Conservation (phyloP, 1,139 yeast genomes). For the Hansenula sp. region DNA sequence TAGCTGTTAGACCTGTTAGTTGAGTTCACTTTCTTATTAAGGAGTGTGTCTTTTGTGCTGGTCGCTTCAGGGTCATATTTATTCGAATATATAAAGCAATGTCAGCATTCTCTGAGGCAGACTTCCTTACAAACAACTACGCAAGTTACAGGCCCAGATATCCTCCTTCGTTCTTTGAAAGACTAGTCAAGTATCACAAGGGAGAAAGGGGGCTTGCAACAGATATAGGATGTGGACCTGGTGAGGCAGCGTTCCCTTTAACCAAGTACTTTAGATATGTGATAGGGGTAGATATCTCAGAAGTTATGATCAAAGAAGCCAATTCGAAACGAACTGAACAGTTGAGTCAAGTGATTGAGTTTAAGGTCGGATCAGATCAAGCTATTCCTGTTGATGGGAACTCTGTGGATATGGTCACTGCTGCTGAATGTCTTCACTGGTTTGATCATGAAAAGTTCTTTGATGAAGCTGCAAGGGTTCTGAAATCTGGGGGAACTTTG, state of each 20-base stretch:
- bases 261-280: slow-evolving; percentile 40
- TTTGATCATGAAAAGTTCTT: slow-evolving; percentile 51
- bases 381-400: slow-evolving; percentile 21
- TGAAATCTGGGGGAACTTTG: slow-evolving; percentile 60
- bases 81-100: slow-evolving; percentile 27
- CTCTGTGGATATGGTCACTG: slow-evolving; percentile 59
- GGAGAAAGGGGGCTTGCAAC: slow-evolving; percentile 34
- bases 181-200: slow-evolving; percentile 31
- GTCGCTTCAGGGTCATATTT: too few relatives aligned
- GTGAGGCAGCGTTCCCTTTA: slow-evolving; percentile 60
- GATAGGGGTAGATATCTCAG: slow-evolving; percentile 63
- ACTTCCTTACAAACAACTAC: slow-evolving; percentile 49
- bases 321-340: slow-evolving; percentile 13
- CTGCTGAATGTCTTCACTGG: slow-evolving; percentile 82
- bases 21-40: too few relatives aligned
- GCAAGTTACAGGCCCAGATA: slow-evolving; percentile 53
- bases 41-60: too few relatives aligned
- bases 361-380: slow-evolving; percentile 29
- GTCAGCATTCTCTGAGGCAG: slow-evolving; percentile 50
- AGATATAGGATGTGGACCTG: slow-evolving; percentile 83
- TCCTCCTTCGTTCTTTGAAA: slow-evolving; percentile 39
- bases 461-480: slow-evolving; percentile 41
- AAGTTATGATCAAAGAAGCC: slow-evolving; percentile 55
- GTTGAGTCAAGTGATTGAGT: slow-evolving; percentile 15
- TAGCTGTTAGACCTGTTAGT: too few relatives aligned